These are phyloP conservation scores for Henckelia pumila DNA, from an alignment of 257 asterid species.

Conservation along the genomic window DNA sequence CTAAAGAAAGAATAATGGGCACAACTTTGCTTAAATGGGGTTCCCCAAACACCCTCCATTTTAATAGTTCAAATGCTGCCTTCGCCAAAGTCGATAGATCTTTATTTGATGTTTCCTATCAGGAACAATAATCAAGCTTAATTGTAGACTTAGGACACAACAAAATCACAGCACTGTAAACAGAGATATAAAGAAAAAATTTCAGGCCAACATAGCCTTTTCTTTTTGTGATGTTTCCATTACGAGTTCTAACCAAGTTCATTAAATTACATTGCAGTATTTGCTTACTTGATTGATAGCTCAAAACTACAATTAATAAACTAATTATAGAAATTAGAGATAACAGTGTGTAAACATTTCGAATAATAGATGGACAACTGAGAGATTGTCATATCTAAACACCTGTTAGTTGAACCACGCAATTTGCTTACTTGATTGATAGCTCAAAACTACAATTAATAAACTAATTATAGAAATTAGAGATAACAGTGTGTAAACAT, in stretches of 20 bases:
- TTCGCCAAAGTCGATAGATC: conserved; percentile 89
- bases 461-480: not conserved
- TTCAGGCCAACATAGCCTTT: conserved; percentile 7
- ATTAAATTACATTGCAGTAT: not conserved
- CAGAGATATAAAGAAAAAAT: not conserved
- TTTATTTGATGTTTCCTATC: conserved; percentile 89
- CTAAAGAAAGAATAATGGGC: conserved; percentile 57
- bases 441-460: not conserved
- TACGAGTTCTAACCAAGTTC: conserved; percentile 1
- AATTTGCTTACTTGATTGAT: conserved; percentile 10
- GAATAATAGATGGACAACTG: conserved; percentile 10
- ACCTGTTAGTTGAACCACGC: too few relatives aligned
- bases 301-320: not conserved
- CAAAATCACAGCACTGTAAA: conserved; percentile 13
- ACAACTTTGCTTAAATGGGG: conserved; percentile 70
- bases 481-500: conserved; percentile 10
- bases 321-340: not conserved
- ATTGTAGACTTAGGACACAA: conserved; percentile 18
- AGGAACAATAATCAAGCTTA: conserved; percentile 23
- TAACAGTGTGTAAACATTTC: conserved; percentile 17
- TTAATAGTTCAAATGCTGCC: conserved; percentile 86
- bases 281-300: conserved; percentile 12
- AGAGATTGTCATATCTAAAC: conserved; percentile 7
- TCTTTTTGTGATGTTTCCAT: conserved; percentile 1
- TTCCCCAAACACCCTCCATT: conserved; percentile 71